These are phyloP conservation scores for Chloranthus sessilifolius DNA, from an alignment of 164 flowering plant species.

Conservation along the genomic window DNA sequence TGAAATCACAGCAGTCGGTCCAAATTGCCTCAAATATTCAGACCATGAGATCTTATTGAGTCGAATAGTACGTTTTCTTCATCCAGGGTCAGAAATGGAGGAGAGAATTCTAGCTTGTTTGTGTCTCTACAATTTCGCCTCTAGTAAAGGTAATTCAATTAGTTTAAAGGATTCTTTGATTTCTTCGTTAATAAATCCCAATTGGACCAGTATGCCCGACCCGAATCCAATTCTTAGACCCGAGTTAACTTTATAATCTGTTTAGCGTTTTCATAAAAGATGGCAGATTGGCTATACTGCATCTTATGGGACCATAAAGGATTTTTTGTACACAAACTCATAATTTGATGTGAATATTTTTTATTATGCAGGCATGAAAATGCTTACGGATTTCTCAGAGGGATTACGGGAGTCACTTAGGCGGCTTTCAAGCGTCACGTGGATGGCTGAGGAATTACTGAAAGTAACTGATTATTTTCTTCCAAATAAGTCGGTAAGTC, in stretches of 20 bases:
- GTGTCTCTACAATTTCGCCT: constrained; percentile 58
- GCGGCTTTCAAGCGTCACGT: constrained; percentile 61
- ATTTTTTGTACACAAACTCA: not conserved
- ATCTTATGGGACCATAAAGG: too few relatives aligned
- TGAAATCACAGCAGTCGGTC: constrained; percentile 40
- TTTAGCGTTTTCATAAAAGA: too few relatives aligned
- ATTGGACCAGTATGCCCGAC: constrained; percentile 33
- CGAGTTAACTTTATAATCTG: constrained; percentile 50
- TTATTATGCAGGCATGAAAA: constrained; percentile 50
- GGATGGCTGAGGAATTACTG: constrained; percentile 85
- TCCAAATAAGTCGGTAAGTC: constrained; percentile 63
- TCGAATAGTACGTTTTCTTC: constrained; percentile 48
- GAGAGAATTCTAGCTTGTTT: constrained; percentile 72
- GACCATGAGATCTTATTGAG: constrained; percentile 51
- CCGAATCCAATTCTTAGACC: constrained; percentile 38
- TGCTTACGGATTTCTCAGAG: constrained; percentile 53
- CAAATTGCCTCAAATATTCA: constrained; percentile 33
- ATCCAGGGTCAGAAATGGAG: constrained; percentile 71
- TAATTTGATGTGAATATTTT: constrained; percentile 5
- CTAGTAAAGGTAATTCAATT: constrained; percentile 57
- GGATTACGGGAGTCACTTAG: constrained; percentile 69
- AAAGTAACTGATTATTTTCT: constrained; percentile 54
- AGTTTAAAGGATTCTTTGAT: not conserved
- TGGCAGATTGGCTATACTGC: constrained; percentile 47
- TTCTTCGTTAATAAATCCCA: too few relatives aligned